Base-by-base conservation (phyloP, 805 yeast genomes). In the Nakazawaea siamensis region DNA sequence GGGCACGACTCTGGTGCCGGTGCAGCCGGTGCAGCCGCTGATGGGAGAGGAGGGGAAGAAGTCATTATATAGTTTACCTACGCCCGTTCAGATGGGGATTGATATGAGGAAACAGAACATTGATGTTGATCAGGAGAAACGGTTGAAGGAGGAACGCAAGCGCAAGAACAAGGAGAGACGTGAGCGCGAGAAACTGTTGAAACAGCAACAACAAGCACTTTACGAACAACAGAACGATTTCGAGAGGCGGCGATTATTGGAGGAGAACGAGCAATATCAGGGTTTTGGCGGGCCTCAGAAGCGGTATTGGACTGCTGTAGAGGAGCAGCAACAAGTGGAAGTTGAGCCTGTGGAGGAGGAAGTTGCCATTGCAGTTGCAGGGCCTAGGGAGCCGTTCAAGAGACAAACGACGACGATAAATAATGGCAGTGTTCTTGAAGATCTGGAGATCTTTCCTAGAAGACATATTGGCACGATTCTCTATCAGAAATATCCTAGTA, bases 401-500 rank as follows among this genome's bases (percentile, higher is more conserved):
- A 33, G 30, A 34, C 37, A 18, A 17, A 6, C 16, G 13, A 34
- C 37, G 2, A 48, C 45, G 0, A 60, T 73, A 2, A 49, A 59
- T 36, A 68, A 61, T 41, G 39, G 46, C 10, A 65, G 61, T 24
- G 75, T 65, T 2, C 38, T 69, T 0, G 53, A 51, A 12, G 51
- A 52, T 18, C 70, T 70, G 2, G 43, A 55, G 3, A 45, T 51
- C 36, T 70, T 72, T 43, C 66, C 68, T 20, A 52, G 75, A 27
- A 55, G 52, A 24, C 57, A 65, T 39, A 53, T 80, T 8, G 84
- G 84, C 0, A 60, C 73, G 1, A 52, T 79, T 4, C 51, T 78
- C 0, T 83, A 84, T 50, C 68, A 66, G 29, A 70, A 74, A 7
- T 64, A 66, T 15, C 76, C 79, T 11, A 73, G 80, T 0, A 58